Base-by-base conservation (phyloP, 164 flowering plant species). In the Dillenia suffruticosa region DNA sequence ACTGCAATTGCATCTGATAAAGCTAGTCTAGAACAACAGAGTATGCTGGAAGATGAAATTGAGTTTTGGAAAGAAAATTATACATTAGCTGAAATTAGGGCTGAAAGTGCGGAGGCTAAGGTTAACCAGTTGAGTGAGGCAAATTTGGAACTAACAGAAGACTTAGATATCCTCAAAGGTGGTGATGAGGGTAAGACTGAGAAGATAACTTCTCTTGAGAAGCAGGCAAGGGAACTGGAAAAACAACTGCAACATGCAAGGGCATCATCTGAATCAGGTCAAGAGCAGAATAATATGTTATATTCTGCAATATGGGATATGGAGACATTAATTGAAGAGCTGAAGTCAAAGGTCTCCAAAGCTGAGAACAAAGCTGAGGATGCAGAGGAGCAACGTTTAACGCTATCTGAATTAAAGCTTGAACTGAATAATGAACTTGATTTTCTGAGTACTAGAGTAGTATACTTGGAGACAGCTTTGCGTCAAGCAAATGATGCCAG, bases 241-340 rank as follows among this genome's bases (percentile, higher is more conserved):
- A 64, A 68, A 24, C 71, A 64, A 59, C 73, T 81, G 55, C 81
- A 80, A 64, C 82, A 77, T 64, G 84, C 82, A 43, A 62, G 57
- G 61, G 90, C 85, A 65, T 71, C 79, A 63, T 72, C 76, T 15
- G 93, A 87, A 69, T 90, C 93, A 43, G 77, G 79, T 72, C 72
- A 75, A 65, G 90, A 87, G 78, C 76, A 82, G 69, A 78, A 80
- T 72, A 72, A 8, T 55, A 70, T 85, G 93, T 67, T 83, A 56
- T 59, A 73, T 70, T 73, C 84, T 62, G 58, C 79, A 14, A 73
- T 87, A 12, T 49, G 55, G 54, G 89, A 87, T 67, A 87, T 87
- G 93, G 85, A 83, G 51, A 76, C 65, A 61, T 46, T 87, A 63
- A 87, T 87, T 49, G 67, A 77, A 56, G 73, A 76, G 67, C 72